phyloP scores from a whole-genome alignment of 495 filamentous ascomycete species.

The Cercophora sp. region DNA sequence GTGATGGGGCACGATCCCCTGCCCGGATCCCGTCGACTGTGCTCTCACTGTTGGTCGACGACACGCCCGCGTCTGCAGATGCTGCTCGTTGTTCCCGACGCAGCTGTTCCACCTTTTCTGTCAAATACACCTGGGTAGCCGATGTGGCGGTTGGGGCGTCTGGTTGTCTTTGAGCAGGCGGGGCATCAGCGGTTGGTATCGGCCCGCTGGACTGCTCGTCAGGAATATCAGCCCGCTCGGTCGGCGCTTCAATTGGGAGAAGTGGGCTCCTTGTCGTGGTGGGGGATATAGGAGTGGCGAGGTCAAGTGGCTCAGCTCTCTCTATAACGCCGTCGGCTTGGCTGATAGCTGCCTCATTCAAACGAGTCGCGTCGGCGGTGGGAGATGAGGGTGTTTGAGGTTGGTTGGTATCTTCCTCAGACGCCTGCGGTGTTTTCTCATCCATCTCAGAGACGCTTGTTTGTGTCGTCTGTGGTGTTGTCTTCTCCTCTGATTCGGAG shows the following conservation, averaged over 20 bases:
- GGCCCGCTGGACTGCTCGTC: not conserved
- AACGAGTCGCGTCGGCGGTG: slow-evolving; percentile 13
- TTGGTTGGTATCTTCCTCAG: slow-evolving; percentile 13
- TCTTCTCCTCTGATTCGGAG: slow-evolving; percentile 39
- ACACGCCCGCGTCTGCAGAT: slow-evolving; percentile 23
- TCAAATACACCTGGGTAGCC: slow-evolving; percentile 29
- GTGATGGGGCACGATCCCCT: slow-evolving; percentile 39
- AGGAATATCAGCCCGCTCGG: not conserved
- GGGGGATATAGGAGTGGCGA: slow-evolving; percentile 53
- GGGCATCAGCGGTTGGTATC: not conserved
- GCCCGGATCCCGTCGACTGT: slow-evolving; percentile 12
- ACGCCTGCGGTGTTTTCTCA: slow-evolving; percentile 24
- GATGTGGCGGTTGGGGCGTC: not conserved
- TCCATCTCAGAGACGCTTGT: slow-evolving; percentile 24
- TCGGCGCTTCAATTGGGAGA: slow-evolving; percentile 10
- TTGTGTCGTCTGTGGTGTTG: slow-evolving; percentile 32
- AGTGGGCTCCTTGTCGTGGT: slow-evolving; percentile 7
- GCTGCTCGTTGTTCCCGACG: slow-evolving; percentile 39
- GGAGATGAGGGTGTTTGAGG: slow-evolving; percentile 25
- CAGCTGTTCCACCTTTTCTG: slow-evolving; percentile 49
- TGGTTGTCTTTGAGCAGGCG: not conserved
- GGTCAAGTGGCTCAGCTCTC: slow-evolving; percentile 65
- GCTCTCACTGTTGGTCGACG: slow-evolving; percentile 11
- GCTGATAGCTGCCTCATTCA: slow-evolving; percentile 12
- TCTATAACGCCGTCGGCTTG: slow-evolving; percentile 36